A percentile compares a stretch with the other conserved stretches of the same genome.
These are phyloP conservation scores for Pythium aquatile DNA, from an alignment of 352 stramenopile species.

Conservation along the genomic window DNA sequence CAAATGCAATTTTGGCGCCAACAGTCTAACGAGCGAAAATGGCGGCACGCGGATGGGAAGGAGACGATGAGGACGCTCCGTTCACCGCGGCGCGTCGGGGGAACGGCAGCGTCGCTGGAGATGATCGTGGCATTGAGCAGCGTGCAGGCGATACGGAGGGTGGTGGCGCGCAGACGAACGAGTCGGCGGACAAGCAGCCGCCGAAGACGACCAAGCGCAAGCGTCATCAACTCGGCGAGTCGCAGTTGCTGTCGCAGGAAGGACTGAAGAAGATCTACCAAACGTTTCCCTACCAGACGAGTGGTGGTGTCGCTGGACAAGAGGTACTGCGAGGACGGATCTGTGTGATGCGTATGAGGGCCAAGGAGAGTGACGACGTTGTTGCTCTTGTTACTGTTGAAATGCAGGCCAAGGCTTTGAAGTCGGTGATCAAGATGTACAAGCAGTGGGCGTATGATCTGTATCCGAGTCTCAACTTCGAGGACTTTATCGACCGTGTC, in stretches of 20 bases:
- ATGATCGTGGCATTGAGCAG: background rate
- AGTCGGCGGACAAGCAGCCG: constrained; percentile 5
- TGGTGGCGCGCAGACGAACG: constrained; percentile 6
- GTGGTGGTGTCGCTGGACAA: constrained; percentile 46
- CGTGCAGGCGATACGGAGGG: background rate
- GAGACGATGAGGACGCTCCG: constrained; percentile 40
- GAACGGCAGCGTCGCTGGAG: constrained; percentile 5
- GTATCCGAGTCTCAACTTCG: constrained; percentile 78
- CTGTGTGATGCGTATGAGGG: background rate
- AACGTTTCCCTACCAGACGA: constrained; percentile 73
- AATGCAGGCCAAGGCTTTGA: constrained; percentile 51
- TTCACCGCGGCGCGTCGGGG: constrained; percentile 28
- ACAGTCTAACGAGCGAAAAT: constrained; percentile 27
- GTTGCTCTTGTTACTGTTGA: background rate
- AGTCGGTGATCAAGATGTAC: constrained; percentile 74
- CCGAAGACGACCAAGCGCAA: constrained; percentile 31
- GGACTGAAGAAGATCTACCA: constrained; percentile 69
- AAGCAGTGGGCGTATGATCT: constrained; percentile 86
- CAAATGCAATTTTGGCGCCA: constrained; percentile 30
- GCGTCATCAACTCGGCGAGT: constrained; percentile 62
- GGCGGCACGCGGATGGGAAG: constrained; percentile 55
- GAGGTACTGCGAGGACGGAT: constrained; percentile 34
- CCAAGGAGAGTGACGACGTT: background rate
- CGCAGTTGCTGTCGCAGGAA: constrained; percentile 56
- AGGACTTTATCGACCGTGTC: constrained; percentile 72